Evolutionary conservation across 345 rosid species (phyloP), one percentile per base, ranked within the genome.

Genomic region (Acer yangbiense): DNA sequence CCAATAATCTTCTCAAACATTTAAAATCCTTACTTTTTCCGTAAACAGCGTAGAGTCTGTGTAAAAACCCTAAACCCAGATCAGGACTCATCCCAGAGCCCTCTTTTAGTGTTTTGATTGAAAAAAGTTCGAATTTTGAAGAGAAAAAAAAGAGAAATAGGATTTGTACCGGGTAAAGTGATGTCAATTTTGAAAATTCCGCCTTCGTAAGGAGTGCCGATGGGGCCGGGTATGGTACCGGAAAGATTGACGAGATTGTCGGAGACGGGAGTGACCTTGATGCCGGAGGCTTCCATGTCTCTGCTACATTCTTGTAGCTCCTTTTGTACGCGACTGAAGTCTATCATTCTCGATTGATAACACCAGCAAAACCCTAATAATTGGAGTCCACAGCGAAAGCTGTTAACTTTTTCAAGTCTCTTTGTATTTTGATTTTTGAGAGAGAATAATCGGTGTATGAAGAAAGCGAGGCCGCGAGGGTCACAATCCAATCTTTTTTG

Each of bases 181-280:
- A 96, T 96, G 72, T 96, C 98, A 66, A 96, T 90, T 80, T 87
- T 92, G 83, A 92, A 96, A 66, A 87, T 86, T 55, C 98, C 98
- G 29, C 98, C 99, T 83, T 96, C 98, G 63, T 94, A 96, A 65
- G 99, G 99, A 79, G 97, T 92, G 21, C 90, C 94, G 50, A 85
- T 23, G 0, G 99, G 99, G 0, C 99, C 99, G 1, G 97, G 93
- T 6, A 94, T 94, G 79, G 91, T 85, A 76, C 99, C 98, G 39
- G 87, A 83, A 76, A 95, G 83, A 27, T 89, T 90, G 78, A 91
- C 82, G 14, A 96, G 89, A 64, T 83, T 88, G 73, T 94, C 99
- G 72, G 96, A 86, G 78, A 92, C 90, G 0, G 93, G 93, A 62
- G 86, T 39, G 68, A 96, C 94, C 77, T 79, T 88, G 81, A 96